Evolutionary conservation across 306 rosid species (phyloP).

Genomic region (Cucurbita argyrosperma): DNA sequence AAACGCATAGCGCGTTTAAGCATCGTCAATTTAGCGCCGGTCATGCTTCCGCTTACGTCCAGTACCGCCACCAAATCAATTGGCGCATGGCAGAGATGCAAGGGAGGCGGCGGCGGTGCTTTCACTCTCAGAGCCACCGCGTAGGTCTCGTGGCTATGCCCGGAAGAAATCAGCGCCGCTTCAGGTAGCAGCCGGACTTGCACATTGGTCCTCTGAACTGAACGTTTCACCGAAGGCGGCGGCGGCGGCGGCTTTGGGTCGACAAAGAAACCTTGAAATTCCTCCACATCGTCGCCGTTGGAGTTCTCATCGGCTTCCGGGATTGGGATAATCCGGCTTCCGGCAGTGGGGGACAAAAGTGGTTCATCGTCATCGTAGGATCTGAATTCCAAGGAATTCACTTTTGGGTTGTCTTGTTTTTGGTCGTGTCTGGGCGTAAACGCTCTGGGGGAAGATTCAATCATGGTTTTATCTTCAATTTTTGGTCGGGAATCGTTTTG

Average conservation of each 20-base stretch:
- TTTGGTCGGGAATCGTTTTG: not conserved
- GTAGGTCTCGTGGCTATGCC: slow-evolving; percentile 37
- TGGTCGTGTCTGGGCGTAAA: slow-evolving; percentile 5
- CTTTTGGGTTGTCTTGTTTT: not conserved
- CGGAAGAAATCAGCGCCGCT: slow-evolving; percentile 39
- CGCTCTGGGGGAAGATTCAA: slow-evolving; percentile 13
- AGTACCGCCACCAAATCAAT: slow-evolving; percentile 22
- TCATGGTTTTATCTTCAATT: slow-evolving; percentile 1
- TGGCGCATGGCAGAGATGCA: slow-evolving; percentile 14
- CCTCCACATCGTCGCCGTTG: slow-evolving; percentile 12
- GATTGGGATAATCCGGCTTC: slow-evolving; percentile 8
- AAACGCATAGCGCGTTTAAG: slow-evolving; percentile 16
- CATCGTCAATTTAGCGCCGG: slow-evolving; percentile 13
- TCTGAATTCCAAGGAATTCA: slow-evolving; percentile 11
- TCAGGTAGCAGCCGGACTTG: slow-evolving; percentile 64
- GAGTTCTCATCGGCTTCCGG: slow-evolving; percentile 8
- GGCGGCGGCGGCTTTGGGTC: slow-evolving; percentile 37
- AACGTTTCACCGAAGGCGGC: slow-evolving; percentile 14
- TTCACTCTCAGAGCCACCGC: slow-evolving; percentile 55
- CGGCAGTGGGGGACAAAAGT: slow-evolving; percentile 4
- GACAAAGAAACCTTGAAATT: slow-evolving; percentile 75
- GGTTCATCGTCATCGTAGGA: slow-evolving; percentile 35
- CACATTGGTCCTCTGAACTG: slow-evolving; percentile 35
- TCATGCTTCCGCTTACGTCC: slow-evolving; percentile 23
- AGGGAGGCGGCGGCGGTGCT: slow-evolving; percentile 30